Conservation (phyloP, 2,329 filamentous ascomycete species). For the Colletotrichum shisoi region DNA sequence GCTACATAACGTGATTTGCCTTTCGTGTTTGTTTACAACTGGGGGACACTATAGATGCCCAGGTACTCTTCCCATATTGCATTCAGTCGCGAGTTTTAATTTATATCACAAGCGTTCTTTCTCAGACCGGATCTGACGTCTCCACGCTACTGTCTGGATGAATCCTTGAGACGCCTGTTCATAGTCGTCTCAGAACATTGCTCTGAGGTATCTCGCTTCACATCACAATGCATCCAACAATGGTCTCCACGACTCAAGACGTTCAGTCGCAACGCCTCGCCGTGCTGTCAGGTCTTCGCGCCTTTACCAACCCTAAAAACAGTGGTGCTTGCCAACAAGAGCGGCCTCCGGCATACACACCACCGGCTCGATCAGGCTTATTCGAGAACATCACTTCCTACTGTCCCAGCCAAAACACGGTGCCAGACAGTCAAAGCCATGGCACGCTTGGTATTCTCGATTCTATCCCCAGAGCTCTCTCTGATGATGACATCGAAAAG, state of each 20-base stretch:
- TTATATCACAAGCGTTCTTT: too few species aligned
- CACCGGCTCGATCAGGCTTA: constrained; percentile 58
- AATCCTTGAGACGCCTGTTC: too few species aligned
- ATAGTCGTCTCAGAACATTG: background rate
- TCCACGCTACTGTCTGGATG: too few species aligned
- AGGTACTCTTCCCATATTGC: background rate
- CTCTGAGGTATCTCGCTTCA: background rate
- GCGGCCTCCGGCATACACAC: constrained; percentile 39
- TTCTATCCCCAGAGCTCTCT: background rate
- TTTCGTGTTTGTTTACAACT: background rate
- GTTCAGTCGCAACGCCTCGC: background rate
- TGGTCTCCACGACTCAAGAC: constrained; percentile 2
- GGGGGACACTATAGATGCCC: background rate
- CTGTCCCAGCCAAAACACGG: background rate
- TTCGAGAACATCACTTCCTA: constrained; percentile 69
- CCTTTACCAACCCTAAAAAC: constrained; percentile 18
- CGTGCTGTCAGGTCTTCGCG: background rate
- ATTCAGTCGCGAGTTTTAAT: background rate
- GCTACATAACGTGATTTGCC: background rate
- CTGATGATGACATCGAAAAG: constrained; percentile 38
- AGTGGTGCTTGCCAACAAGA: constrained; percentile 1
- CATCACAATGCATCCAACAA: background rate
- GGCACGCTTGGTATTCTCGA: background rate
- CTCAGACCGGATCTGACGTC: too few species aligned
- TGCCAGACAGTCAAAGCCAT: background rate